Evolutionary conservation across 129 eudicot genomes (phyloP).

Genomic region (Flaveria sonorensis): DNA sequence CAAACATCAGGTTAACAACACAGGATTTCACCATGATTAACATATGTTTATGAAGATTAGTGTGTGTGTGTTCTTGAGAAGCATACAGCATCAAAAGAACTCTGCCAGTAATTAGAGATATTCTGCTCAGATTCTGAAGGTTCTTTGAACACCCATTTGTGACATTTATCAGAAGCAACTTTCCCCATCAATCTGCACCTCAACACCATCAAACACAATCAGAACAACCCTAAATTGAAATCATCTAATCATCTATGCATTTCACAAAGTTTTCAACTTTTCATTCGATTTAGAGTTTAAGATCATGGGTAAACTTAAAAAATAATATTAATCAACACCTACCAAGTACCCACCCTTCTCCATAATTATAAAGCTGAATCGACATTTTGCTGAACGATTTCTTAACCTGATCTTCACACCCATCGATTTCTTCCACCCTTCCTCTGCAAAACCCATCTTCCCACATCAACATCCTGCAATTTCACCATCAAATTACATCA

Average conservation of each 20-base stretch:
- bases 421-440: conserved; percentile 80
- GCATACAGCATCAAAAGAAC: conserved; percentile 97
- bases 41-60: neutral
- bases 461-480: conserved; percentile 99
- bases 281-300: neutral
- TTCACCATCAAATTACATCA: neutral
- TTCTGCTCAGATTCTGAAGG: conserved; percentile 95
- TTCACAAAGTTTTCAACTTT: conserved; percentile 2
- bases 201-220: conserved; percentile 39
- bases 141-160: conserved; percentile 98
- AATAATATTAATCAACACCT: conserved; percentile 46
- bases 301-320: neutral
- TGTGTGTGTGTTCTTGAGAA: neutral
- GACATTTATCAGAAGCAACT: conserved; percentile 99
- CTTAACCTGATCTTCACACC: conserved; percentile 80
- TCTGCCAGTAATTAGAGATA: conserved; percentile 95
- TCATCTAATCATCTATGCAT: neutral
- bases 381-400: conserved; percentile 99
- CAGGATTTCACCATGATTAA: neutral
- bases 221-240: neutral
- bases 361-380: conserved; percentile 88
- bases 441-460: conserved; percentile 97
- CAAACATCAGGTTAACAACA: neutral
- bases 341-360: conserved; percentile 99
- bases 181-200: conserved; percentile 93